Evolutionary conservation across 352 stramenopile genomes (phyloP), one percentile per base, ranked within the genome.

Genomic region (Phytophthora sp.): DNA sequence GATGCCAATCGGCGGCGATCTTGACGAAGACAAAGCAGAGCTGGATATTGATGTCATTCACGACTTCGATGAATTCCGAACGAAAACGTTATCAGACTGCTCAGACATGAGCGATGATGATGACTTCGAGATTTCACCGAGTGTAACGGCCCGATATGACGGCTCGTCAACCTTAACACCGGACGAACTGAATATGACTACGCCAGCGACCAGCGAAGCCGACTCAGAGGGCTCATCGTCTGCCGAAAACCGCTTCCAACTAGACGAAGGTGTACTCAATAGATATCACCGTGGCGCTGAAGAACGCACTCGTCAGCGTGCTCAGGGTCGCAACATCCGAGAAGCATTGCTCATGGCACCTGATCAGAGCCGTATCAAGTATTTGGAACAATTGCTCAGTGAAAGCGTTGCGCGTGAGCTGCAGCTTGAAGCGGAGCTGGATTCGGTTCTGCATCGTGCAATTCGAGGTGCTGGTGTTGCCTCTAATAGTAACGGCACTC

Each of bases 301-400:
- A 20, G 83, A 93, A 41, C 87, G 87, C 23, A 92, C 83, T 11
- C 81, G 85, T 2, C 85, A 95, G 57, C 87, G 87, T 12, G 78
- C 82, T 2, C 87, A 94, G 57, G 85, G 77, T 3, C 83, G 84
- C 7, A 93, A 84, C 57, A 87, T 94, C 43, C 84, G 87, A 17
- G 87, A 95, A 32, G 80, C 84, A 10, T 71, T 95, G 38, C 68
- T 84, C 41, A 77, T 90, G 60, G 83, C 83, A 5, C 84, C 87
- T 0, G 85, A 94, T 50, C 81, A 92, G 65, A 92, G 76, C 51
- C 87, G 85, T 28, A 92, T 96, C 68, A 94, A 94, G 75, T 96
- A 94, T 51, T 57, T 96, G 44, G 85, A 96, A 63, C 84, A 96
- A 60, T 53, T 96, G 37, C 59, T 96, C 18, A 89, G 77, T 24